Evolutionary conservation across 139 green algal species (phyloP).

Genomic region (Chlamydomonas sp.): DNA sequence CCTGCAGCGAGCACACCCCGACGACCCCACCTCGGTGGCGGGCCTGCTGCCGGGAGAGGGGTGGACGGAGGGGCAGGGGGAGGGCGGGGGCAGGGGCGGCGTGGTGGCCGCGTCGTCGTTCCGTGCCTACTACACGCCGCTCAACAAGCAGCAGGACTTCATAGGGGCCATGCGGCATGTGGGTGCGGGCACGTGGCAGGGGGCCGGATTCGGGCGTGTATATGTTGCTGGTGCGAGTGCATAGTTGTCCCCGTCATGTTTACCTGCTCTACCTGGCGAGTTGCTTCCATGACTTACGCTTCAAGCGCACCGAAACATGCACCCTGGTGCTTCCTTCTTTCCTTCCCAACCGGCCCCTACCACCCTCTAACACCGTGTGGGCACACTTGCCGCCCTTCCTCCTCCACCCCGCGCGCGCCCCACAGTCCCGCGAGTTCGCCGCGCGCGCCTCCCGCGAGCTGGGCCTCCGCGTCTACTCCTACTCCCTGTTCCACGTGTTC

Average conservation of each 20-base stretch:
- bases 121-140: conserved; percentile 83
- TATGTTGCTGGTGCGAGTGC: no score
- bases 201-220: background rate
- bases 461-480: conserved; percentile 81
- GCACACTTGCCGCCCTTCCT: background rate
- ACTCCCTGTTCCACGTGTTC: conserved; percentile 95
- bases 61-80: background rate
- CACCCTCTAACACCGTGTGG: no score
- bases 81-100: conserved; percentile 24
- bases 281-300: no score
- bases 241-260: no score
- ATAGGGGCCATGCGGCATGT: conserved; percentile 72
- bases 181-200: background rate
- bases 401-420: background rate
- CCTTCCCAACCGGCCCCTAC: no score
- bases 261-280: no score
- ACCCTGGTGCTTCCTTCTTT: no score
- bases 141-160: conserved; percentile 87
- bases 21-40: conserved; percentile 50
- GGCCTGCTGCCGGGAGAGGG: background rate
- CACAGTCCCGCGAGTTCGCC: conserved; percentile 19
- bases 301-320: no score
- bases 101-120: conserved; percentile 79
- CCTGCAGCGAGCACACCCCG: conserved; percentile 47
- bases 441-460: conserved; percentile 51